Percentiles rank a stretch among this genome's conserved stretches.
Conservation (phyloP, 228 moss, liverwort and hornwort species). For the Sphagnum magellanicum region DNA sequence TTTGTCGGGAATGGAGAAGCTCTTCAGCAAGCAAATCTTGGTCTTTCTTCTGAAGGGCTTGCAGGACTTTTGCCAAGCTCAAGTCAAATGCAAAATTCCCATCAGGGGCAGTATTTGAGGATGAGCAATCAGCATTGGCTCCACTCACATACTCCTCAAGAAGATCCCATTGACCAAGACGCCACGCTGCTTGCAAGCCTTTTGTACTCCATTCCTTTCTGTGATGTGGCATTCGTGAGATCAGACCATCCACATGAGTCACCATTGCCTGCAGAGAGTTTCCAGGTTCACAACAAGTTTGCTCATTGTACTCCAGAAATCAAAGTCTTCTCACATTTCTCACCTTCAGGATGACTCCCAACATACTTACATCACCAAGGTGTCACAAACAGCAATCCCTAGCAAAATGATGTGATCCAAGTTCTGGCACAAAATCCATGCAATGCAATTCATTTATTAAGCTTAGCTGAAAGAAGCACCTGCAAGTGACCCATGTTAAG, state of each 20-base stretch:
- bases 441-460: not conserved
- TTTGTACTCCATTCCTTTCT: slow-evolving; percentile 88
- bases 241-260: slow-evolving; percentile 91
- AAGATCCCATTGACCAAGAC: slow-evolving; percentile 98
- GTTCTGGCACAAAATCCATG: not conserved
- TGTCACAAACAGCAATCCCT: too few species aligned
- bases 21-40: slow-evolving; percentile 56
- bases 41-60: slow-evolving; percentile 76
- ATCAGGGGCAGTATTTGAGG: slow-evolving; percentile 35
- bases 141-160: slow-evolving; percentile 82
- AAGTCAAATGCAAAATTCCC: slow-evolving; percentile 76
- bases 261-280: slow-evolving; percentile 68
- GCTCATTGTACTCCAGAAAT: too few species aligned
- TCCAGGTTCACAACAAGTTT: not conserved
- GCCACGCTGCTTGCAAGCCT: slow-evolving; percentile 96
- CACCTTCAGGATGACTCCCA: too few species aligned
- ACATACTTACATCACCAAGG: too few species aligned
- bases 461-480: slow-evolving; percentile 15
- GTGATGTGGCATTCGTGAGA: slow-evolving; percentile 79
- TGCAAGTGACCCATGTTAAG: slow-evolving; percentile 98
- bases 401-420: too few species aligned
- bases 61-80: slow-evolving; percentile 80
- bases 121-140: slow-evolving; percentile 54
- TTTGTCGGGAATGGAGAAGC: slow-evolving; percentile 64
- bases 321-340: too few species aligned